Evolutionary conservation across 345 rosid species (phyloP), one percentile per base, ranked within the genome.

Genomic region (Raphanus sativus): DNA sequence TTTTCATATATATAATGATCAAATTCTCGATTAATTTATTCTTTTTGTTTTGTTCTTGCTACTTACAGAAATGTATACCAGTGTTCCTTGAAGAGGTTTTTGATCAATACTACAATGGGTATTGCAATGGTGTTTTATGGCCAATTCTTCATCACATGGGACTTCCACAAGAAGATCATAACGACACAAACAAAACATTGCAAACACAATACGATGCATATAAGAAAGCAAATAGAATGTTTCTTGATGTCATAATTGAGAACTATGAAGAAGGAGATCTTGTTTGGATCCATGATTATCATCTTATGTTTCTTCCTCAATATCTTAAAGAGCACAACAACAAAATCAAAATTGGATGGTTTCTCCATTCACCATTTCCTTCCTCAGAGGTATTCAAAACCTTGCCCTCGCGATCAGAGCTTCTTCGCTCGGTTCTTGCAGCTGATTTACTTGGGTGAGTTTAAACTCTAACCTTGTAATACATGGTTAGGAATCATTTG

Each of bases 311-410:
- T 83, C 98, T 94, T 61, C 98, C 98, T 4, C 86, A 91, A 82
- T 94, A 90, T 83, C 82, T 94, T 8, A 94, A 94, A 81, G 91
- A 91, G 16, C 65, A 88, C 74, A 90, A 91, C 80, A 83, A 36
- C 56, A 68, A 82, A 2, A 94, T 91, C 89, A 94, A 91, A 86
- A 97, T 94, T 82, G 98, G 98, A 45, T 94, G 98, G 98, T 94
- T 94, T 86, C 98, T 94, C 82, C 98, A 94, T 70, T 91, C 98
- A 24, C 97, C 97, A n/a, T 94, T 94, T 77, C 98, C 98, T 76
- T 94, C 98, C 29, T 90, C 98, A 32, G 97, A 94, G 85, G 91
- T 94, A 78, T 93, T 88, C 62, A 86, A 95, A 86, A 91, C 92
- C 38, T 81, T 94, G 80, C 97, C 98, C 65, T 94, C 97, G 21